Base-by-base conservation (phyloP, 2,329 filamentous ascomycete species). In the Ceratocystis destructans region DNA sequence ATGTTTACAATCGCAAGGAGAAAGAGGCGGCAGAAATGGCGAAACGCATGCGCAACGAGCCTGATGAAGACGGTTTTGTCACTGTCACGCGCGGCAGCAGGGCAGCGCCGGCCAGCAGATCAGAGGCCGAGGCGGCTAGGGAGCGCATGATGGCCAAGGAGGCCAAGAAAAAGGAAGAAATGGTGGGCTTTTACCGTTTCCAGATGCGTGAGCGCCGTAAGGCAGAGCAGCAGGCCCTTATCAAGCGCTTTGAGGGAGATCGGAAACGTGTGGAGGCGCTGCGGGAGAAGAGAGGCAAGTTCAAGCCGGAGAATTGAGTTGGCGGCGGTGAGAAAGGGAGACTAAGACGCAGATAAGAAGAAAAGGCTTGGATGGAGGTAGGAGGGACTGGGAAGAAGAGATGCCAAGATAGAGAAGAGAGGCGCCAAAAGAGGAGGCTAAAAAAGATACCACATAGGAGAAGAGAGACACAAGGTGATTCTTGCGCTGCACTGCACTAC, bases 11-110 rank as follows among this genome's bases (percentile, higher is more conserved):
- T 77, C 83, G 73, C 77, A 89, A 79, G 77, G 88, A 82, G 79
- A 84, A 75, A 76, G 87, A 79, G 75, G 86, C 79, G 71, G 81
- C 72, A 70, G 86, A 78, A 77, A 81, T 79, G 73, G 87, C 77
- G 73, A 85, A 83, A 76, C 78, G 82, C 66, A 78, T 87, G 69
- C 85, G 89, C 68, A 87, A 88, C 70, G 86, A 90, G 72, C 90
- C 93, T 0, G 94, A 99, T 74, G 92, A 90, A 72, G 94, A 99
- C 75, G 94, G 94, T 1, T 99, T 99, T 74, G 83, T 97, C 62
- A 97, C 92, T 2, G 94, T 99, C 28, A 88, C 87, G 1, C 83
- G 89, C 65, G 91, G 91, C 31, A 88, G 89, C 48, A 80, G 87
- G 67, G 81, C 81, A 5, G 88, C 87, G n/a, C 86, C 89, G 0